Base-by-base conservation (phyloP, 2,329 filamentous ascomycete genomes). In the Diaporthe citrichinensis region DNA sequence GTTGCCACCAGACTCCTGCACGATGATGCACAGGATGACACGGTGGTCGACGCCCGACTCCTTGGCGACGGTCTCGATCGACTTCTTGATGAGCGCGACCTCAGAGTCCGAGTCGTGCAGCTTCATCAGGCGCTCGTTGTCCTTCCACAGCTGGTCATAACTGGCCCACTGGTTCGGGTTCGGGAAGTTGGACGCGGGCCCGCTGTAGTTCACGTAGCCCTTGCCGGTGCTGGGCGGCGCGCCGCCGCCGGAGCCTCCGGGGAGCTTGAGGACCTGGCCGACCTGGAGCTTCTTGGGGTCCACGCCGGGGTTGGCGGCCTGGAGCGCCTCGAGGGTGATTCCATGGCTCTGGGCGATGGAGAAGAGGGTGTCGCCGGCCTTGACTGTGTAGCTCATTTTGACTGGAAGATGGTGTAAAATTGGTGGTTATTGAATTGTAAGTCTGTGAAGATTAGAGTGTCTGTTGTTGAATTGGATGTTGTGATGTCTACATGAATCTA, bases 1-100 rank as follows among this genome's bases (percentile, higher is more conserved):
- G 78, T 86, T 87, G 55, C 86, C 86, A 74, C 82, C 83, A 77
- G 83, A 85, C 78, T 87, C 86, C 78, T 87, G 86, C 81, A 87
- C 82, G 51, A 87, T 77, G 74, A 87, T 80, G n/a, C 85, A 84
- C 20, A 87, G 80, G 76, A 87, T 85, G 76, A 86, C 85, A 65
- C 86, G 84, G 53, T 80, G 77, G 76, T 87, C 85, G 41, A 87
- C 79, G 23, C 79, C 77, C 0, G 80, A 78, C 9, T 75, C 68
- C 10, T 62, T 67, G 4, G 84, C 80, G 9, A 84, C 81, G 17
- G 77, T 68, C 67, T 82, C 75, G 73, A 87, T 86, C 65, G 80
- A 79, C 41, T 79, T 76, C 65, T 80, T 81, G 72, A 86, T 81
- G n/a, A 69, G 65, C 23, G 49, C 65, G 34, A 69, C 17, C 65